Conservation (phyloP, 1,284 basidiomycete species). For the Malassezia cuniculi region DNA sequence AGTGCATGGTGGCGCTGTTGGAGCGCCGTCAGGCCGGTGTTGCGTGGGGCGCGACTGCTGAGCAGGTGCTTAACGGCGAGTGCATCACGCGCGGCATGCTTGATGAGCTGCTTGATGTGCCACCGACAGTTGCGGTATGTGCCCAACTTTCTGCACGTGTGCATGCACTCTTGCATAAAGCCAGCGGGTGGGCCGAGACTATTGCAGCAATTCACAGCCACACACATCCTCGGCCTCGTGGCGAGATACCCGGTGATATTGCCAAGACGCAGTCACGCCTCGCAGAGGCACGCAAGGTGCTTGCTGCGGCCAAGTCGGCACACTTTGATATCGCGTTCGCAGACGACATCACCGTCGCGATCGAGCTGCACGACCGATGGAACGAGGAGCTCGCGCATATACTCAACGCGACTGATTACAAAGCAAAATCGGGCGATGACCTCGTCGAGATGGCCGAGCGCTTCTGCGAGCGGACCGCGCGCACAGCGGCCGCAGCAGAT, state of each 20-base stretch:
- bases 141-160: constrained; percentile 4
- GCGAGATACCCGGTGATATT: too few species aligned
- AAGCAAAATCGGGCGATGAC: constrained; percentile 4
- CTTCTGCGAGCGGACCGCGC: constrained; percentile 20
- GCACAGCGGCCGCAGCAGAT: constrained; percentile 2
- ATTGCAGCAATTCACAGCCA: constrained; percentile 1
- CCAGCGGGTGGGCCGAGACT: constrained; percentile 8
- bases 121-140: constrained; percentile 1
- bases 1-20: constrained; percentile 17
- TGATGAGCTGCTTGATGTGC: constrained; percentile 6
- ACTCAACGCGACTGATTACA: not conserved
- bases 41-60: constrained; percentile 18
- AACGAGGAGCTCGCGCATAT: constrained; percentile 11
- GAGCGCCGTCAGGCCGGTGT: constrained; percentile 17
- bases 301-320: constrained; percentile 18
- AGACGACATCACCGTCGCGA: constrained; percentile 15
- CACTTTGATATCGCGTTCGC: constrained; percentile 18
- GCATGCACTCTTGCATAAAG: constrained; percentile 9
- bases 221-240: constrained; percentile 6
- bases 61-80: constrained; percentile 1
- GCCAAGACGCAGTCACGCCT: too few species aligned
- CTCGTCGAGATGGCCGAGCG: constrained; percentile 11
- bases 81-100: constrained; percentile 3
- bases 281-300: constrained; percentile 19
- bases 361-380: constrained; percentile 28